Evolutionary conservation across 208 protist genomes (phyloP).

Genomic region (Blastocrithidia nonstop): DNA sequence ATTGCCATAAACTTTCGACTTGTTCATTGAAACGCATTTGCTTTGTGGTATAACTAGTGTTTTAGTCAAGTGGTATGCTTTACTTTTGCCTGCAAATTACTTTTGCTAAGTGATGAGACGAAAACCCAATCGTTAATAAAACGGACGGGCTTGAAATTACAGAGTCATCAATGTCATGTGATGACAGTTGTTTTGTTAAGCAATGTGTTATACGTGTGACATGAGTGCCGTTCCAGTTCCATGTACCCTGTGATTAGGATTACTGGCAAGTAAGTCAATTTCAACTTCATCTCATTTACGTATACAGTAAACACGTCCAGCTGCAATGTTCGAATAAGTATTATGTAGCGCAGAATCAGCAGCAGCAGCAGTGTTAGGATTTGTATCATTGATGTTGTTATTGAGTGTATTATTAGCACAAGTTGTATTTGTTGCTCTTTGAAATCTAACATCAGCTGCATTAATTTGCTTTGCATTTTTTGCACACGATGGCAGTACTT

Average conservation of each 20-base stretch:
- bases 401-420: too few species aligned
- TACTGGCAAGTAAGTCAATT: conserved; percentile 5
- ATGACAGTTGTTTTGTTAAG: conserved; percentile 4
- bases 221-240: conserved; percentile 8
- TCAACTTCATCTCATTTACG: conserved; percentile 6
- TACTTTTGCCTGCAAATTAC: conserved; percentile 6
- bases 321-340: too few species aligned
- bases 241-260: conserved; percentile 6
- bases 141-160: conserved; percentile 11
- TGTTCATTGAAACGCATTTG: background rate
- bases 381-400: too few species aligned
- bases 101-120: conserved; percentile 4
- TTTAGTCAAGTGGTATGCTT: conserved; percentile 10
- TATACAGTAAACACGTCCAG: too few species aligned
- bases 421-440: too few species aligned
- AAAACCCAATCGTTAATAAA: conserved; percentile 9
- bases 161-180: conserved; percentile 2
- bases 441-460: too few species aligned
- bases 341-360: too few species aligned
- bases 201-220: conserved; percentile 4
- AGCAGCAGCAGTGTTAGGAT: too few species aligned
- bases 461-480: too few species aligned
- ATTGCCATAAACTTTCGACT: too few species aligned
- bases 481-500: too few species aligned
- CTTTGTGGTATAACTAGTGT: conserved; percentile 6